phyloP scores from a whole-genome alignment of 805 yeast genomes.

The Schizosaccharomyces osmophilus region DNA sequence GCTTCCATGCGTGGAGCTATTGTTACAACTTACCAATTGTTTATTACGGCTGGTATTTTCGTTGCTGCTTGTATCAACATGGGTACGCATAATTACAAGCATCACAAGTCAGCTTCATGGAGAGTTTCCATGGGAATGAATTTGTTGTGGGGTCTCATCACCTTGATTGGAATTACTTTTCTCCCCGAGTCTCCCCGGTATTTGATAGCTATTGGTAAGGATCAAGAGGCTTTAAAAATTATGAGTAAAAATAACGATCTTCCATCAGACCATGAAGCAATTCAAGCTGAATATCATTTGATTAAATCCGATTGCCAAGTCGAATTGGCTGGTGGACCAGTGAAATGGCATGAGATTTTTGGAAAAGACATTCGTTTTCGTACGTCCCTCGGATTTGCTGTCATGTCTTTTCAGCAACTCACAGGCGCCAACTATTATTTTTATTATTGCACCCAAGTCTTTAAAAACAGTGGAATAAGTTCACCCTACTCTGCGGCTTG shows the following conservation, averaged over 20 bases:
- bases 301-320: conserved; percentile 24
- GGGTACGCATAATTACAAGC: conserved; percentile 25
- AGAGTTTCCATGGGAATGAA: conserved; percentile 48
- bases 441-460: conserved; percentile 37
- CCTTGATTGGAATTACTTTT: conserved; percentile 34
- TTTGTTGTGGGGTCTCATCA: conserved; percentile 37
- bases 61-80: conserved; percentile 46
- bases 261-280: conserved; percentile 11
- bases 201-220: conserved; percentile 29
- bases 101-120: conserved; percentile 27
- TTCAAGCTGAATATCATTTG: conserved; percentile 15
- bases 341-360: conserved; percentile 26
- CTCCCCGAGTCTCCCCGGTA: conserved; percentile 61
- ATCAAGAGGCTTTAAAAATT: conserved; percentile 34
- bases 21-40: conserved; percentile 52
- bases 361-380: conserved; percentile 18
- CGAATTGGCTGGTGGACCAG: conserved; percentile 26
- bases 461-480: conserved; percentile 14
- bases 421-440: conserved; percentile 46
- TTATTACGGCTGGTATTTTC: conserved; percentile 45
- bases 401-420: conserved; percentile 34
- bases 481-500: conserved; percentile 22
- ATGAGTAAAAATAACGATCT: conserved; percentile 20
- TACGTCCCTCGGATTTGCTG: conserved; percentile 19
- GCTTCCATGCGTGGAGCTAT: conserved; percentile 54